Conservation (phyloP, 2,329 filamentous ascomycete genomes). For the Torrubiella hemipterigena region DNA sequence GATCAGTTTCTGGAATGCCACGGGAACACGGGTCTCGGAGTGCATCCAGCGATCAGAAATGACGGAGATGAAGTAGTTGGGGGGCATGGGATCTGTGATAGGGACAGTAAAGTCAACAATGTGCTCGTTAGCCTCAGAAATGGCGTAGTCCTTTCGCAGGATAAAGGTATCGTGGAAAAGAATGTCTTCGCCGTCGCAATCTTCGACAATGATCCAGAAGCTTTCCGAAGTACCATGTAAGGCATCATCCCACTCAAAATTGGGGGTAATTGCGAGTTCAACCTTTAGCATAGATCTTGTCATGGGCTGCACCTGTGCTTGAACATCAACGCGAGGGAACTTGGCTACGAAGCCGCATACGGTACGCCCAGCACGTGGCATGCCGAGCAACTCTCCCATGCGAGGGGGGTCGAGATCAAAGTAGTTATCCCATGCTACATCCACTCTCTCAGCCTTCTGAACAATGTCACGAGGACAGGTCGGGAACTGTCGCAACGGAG, state of each 20-base stretch:
- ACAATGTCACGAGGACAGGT: conserved; percentile 74
- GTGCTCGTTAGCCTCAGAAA: conserved; percentile 81
- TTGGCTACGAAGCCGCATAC: conserved; percentile 83
- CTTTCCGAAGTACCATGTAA: conserved; percentile 80
- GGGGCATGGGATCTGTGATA: conserved; percentile 94
- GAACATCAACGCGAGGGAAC: conserved; percentile 84
- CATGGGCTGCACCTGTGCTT: conserved; percentile 88
- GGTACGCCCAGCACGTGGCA: conserved; percentile 75
- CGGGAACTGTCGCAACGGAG: conserved; percentile 82
- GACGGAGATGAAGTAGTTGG: conserved; percentile 95
- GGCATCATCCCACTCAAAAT: conserved; percentile 89
- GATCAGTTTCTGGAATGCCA: conserved; percentile 91
- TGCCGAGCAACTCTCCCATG: conserved; percentile 86
- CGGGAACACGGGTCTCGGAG: conserved; percentile 81
- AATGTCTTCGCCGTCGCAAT: conserved; percentile 93
- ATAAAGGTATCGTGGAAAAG: conserved; percentile 92
- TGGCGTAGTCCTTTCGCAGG: conserved; percentile 78
- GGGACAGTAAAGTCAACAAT: conserved; percentile 92
- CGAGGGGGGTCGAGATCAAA: conserved; percentile 93
- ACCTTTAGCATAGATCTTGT: conserved; percentile 87
- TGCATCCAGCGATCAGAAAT: conserved; percentile 98
- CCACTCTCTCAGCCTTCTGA: conserved; percentile 86
- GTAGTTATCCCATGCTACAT: conserved; percentile 86
- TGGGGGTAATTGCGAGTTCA: conserved; percentile 82
- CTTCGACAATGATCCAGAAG: conserved; percentile 96